phyloP scores from a whole-genome alignment of 345 rosid genomes.

The Hypericum perforatum region DNA sequence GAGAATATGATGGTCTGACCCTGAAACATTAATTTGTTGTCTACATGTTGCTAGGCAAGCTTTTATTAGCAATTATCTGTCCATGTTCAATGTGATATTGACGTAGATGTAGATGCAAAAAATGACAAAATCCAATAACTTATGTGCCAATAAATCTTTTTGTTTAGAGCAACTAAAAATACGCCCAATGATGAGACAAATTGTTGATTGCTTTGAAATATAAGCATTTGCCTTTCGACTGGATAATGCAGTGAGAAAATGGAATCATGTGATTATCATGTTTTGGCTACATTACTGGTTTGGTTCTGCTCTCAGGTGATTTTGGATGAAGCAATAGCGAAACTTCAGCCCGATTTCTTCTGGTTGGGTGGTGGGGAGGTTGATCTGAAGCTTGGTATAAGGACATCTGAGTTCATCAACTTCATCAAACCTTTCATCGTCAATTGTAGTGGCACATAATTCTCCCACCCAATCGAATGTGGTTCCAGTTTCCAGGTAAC shows the following conservation, averaged over 20 bases:
- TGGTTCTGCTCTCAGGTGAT: slow-evolving; percentile 54
- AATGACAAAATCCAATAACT: too few relatives aligned
- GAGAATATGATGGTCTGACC: slow-evolving; percentile 2
- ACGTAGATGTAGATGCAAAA: too few relatives aligned
- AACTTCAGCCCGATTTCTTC: slow-evolving; percentile 66
- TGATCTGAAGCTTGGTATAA: slow-evolving; percentile 82
- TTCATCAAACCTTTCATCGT: slow-evolving; percentile 67
- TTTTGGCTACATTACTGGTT: slow-evolving; percentile 2
- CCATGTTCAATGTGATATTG: too few relatives aligned
- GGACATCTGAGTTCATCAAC: slow-evolving; percentile 51
- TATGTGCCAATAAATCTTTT: too few relatives aligned
- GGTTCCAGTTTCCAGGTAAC: too few relatives aligned
- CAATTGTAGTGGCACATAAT: slow-evolving; percentile 41
- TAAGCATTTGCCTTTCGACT: too few relatives aligned
- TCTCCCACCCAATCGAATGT: slow-evolving; percentile 5
- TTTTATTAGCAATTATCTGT: neutral
- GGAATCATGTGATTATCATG: too few relatives aligned
- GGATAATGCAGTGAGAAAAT: too few relatives aligned
- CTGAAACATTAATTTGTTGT: slow-evolving; percentile 5
- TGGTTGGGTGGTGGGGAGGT: slow-evolving; percentile 94
- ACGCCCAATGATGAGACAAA: too few relatives aligned
- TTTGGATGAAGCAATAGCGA: slow-evolving; percentile 79
- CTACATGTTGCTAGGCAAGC: slow-evolving; percentile 1
- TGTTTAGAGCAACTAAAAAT: too few relatives aligned
- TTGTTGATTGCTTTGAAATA: too few relatives aligned